Base-by-base conservation (phyloP, 75 land plant species). In the Ceratopteris richardii region DNA sequence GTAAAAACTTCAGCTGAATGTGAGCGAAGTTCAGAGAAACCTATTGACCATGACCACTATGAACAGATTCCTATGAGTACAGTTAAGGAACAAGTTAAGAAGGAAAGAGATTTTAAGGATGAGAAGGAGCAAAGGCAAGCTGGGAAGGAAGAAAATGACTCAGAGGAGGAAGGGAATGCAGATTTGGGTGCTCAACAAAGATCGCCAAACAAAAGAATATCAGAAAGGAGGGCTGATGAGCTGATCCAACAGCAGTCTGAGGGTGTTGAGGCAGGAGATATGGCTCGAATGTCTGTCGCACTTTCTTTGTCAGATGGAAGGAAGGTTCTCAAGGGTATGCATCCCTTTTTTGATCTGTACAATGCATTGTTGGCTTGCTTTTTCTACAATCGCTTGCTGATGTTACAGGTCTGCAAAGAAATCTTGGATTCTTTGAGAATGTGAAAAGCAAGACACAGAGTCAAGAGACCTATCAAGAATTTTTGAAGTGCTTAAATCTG, bases 401-500 rank as follows among this genome's bases (percentile, higher is more conserved):
- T n/a, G 2, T 4, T 57, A 14, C 59, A 57, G 59, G 2, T 16
- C 23, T 31, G 59, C 59, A 29, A 31, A 57, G 28, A 58, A 84
- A 86, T 20, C 80, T 76, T 40, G 66, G 42, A 13, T 85, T 85
- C 62, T 78, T 75, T 71, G 96, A 90, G 27, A 90, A 84, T 65
- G 96, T 94, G 47, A 94, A 86, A 64, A 76, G 77, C 65, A 81
- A 61, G 63, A 52, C 90, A 39, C 62, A 77, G 17, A 77, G 61
- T 59, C 61, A 65, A 25, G 96, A 90, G 23, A 77, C 80, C 6
- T 94, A 86, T 63, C 87, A 90, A 60, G 96, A 84, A 60, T 90
- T 90, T 53, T 69, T 94, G 54, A 94, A 90, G 67, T 86, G 90
- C 54, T 78, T 94, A 57, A 70, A 94, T 53, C 77, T 94, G 29